These are phyloP conservation scores for Peronosclerospora sorghi DNA, from an alignment of 352 stramenopile species.

Conservation along the genomic window DNA sequence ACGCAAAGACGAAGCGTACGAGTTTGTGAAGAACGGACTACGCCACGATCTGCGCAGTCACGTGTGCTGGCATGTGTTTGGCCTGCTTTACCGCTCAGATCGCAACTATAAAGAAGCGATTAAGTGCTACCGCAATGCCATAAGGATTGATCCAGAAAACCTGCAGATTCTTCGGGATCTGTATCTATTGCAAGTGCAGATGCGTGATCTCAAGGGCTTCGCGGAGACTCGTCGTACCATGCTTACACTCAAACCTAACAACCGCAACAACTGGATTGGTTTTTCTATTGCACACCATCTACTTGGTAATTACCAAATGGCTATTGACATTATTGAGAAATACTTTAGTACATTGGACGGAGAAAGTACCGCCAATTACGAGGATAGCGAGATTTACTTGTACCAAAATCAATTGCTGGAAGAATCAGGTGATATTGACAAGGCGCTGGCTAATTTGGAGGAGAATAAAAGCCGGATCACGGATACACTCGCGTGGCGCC, in stretches of 20 bases:
- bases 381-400: constrained; percentile 94
- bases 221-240: constrained; percentile 89
- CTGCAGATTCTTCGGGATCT: constrained; percentile 96
- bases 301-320: constrained; percentile 85
- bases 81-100: constrained; percentile 93
- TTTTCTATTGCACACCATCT: constrained; percentile 95
- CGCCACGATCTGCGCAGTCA: constrained; percentile 89
- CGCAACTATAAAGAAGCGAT: constrained; percentile 96
- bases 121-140: constrained; percentile 97
- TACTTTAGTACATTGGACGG: constrained; percentile 87
- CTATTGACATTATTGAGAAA: constrained; percentile 93
- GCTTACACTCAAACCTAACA: constrained; percentile 90
- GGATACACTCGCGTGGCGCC: constrained; percentile 63
- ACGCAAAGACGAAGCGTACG: constrained; percentile 93
- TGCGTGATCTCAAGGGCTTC: constrained; percentile 88
- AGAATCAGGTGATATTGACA: constrained; percentile 77
- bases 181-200: constrained; percentile 91
- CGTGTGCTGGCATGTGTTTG: constrained; percentile 98
- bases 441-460: constrained; percentile 81
- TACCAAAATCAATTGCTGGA: constrained; percentile 93
- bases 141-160: constrained; percentile 95
- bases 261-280: constrained; percentile 94
- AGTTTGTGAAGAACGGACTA: constrained; percentile 91
- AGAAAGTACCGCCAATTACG: constrained; percentile 70
- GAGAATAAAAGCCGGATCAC: constrained; percentile 61